Evolutionary conservation across 2,329 filamentous ascomycete genomes (phyloP).

Genomic region (Colletotrichum sp.): DNA sequence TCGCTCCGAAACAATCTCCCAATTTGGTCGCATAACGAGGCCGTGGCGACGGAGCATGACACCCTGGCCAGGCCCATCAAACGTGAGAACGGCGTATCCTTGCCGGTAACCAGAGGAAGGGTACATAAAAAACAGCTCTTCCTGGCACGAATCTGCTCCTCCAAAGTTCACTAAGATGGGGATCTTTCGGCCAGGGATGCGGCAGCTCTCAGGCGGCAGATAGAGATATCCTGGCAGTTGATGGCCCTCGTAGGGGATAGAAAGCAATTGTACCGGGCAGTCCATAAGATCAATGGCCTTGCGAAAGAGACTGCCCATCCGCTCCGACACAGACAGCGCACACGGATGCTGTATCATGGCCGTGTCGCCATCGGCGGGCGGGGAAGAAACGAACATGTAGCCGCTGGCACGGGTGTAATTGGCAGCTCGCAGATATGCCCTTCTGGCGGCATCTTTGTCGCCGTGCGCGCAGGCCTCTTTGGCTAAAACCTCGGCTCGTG

Average conservation of each 20-base stretch:
- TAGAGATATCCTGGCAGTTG: constrained; percentile 41
- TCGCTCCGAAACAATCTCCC: constrained; percentile 34
- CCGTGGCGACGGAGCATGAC: constrained; percentile 33
- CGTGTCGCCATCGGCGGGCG: background rate
- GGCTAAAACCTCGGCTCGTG: constrained; percentile 36
- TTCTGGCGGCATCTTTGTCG: constrained; percentile 32
- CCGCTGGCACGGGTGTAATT: constrained; percentile 43
- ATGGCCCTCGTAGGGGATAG: constrained; percentile 42
- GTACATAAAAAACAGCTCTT: constrained; percentile 43
- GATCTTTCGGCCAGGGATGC: constrained; percentile 26
- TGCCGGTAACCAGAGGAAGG: constrained; percentile 26
- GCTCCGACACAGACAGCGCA: constrained; percentile 25
- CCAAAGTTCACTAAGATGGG: constrained; percentile 39
- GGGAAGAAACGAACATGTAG: constrained; percentile 29
- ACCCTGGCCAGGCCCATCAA: constrained; percentile 53
- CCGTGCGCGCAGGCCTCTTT: constrained; percentile 33
- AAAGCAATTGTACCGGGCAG: constrained; percentile 28
- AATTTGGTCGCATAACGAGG: constrained; percentile 39
- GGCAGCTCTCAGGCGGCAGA: constrained; percentile 29
- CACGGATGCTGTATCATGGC: background rate
- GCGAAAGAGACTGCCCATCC: constrained; percentile 30
- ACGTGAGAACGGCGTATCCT: constrained; percentile 48
- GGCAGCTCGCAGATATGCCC: constrained; percentile 42
- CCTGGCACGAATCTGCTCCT: constrained; percentile 41
- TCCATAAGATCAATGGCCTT: constrained; percentile 33